Evolutionary conservation across 148 eudicot genomes (phyloP).

Genomic region (Persicaria maculosa): DNA sequence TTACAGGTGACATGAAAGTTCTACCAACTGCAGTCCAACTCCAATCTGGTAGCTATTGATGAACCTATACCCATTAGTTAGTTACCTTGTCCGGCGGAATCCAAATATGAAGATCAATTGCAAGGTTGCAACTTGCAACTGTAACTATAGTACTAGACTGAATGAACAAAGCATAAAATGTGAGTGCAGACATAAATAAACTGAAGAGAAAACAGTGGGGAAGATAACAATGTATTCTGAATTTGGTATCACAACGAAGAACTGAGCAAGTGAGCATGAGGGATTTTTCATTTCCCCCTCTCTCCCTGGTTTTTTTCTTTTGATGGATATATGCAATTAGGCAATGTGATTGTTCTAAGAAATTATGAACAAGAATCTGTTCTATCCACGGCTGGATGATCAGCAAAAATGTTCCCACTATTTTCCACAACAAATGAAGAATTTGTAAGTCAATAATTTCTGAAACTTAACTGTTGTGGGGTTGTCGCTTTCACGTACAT

Average conservation of each 20-base stretch:
- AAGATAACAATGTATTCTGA: not conserved
- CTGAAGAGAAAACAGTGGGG: not conserved
- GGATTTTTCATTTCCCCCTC: not conserved
- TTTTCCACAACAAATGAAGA: constrained; percentile 4
- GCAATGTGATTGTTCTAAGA: not conserved
- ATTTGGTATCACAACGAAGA: not conserved
- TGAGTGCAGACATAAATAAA: too few species aligned
- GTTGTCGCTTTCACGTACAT: constrained; percentile 11
- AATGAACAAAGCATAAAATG: too few species aligned
- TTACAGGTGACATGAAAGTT: too few species aligned
- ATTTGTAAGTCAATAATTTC: constrained; percentile 12
- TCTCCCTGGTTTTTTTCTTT: not conserved
- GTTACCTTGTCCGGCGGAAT: too few species aligned
- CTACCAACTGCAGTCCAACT: too few species aligned
- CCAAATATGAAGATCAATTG: too few species aligned
- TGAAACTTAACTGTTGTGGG: constrained; percentile 22
- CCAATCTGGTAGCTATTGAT: too few species aligned
- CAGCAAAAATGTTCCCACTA: constrained; percentile 13
- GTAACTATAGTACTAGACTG: too few species aligned
- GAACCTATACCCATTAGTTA: too few species aligned
- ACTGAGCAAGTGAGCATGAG: not conserved
- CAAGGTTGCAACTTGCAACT: too few species aligned
- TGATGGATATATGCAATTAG: not conserved
- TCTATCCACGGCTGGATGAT: constrained; percentile 7
- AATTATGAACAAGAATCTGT: not conserved